Evolutionary conservation across 257 asterid species (phyloP), one percentile per base, ranked within the genome.

Genomic region (Primulina eburnea): DNA sequence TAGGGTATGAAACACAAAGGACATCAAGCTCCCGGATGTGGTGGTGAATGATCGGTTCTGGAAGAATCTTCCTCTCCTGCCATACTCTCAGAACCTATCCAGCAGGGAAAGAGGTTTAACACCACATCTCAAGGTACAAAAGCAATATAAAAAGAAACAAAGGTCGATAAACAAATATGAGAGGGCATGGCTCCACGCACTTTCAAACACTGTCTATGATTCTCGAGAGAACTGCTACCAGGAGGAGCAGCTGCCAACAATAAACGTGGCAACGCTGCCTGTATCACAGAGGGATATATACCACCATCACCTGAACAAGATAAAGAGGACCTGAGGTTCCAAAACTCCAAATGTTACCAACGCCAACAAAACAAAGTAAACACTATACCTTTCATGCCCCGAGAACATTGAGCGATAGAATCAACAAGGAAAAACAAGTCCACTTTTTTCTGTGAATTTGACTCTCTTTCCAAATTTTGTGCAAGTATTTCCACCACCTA

Each of bases 161-260:
- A 30, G 9, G 55, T 58, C 60, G 71, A 60, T 61, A 61, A 20
- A 68, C 66, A 53, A 34, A 77, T 64, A 64, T 9, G 66, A 56
- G 43, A 64, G 32, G 52, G 55, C 29, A 68, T 28, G 30, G 33
- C 56, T 71, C 55, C 69, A 79, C 96, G 74, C 76, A 86, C 97
- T 80, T 92, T 92, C 87, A 92, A 80, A 70, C 97, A 92, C 78
- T 92, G 97, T 77, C 89, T 85, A 67, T 83, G 96, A 79, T 92
- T 89, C 77, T 92, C 97, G 70, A 65, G 90, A 67, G 87, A 83
- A 80, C 82, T 83, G 75, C 86, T 82, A 73, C 93, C 83, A 71
- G 93, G 92, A 75, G 96, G 96, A 71, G 94, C 96, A 74, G 97
- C 95, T 69, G 97, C 97, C 64, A 89, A 79, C 75, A 92, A 66